phyloP scores from a whole-genome alignment of 1,139 yeast species.

The Suhomyces taliae region DNA sequence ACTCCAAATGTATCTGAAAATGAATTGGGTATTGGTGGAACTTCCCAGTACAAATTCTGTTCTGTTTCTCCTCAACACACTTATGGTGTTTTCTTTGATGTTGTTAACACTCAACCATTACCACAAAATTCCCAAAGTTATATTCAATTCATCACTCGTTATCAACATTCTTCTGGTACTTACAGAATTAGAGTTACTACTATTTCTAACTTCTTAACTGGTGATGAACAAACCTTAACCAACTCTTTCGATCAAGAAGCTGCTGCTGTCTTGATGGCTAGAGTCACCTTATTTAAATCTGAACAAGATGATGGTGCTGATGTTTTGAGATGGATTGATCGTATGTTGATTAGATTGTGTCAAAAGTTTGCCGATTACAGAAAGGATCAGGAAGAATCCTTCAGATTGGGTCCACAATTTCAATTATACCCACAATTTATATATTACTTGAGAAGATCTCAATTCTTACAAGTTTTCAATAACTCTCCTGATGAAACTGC shows the following conservation, averaged over 20 bases:
- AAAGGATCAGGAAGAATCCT: constrained; percentile 48
- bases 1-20: constrained; percentile 82
- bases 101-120: constrained; percentile 54
- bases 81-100: constrained; percentile 85
- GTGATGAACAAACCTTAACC: constrained; percentile 50
- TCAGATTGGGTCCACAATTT: constrained; percentile 49
- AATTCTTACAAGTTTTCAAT: constrained; percentile 93
- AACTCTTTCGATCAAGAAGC: constrained; percentile 97
- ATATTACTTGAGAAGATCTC: constrained; percentile 94
- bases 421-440: constrained; percentile 86
- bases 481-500: constrained; percentile 99
- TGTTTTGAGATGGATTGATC: constrained; percentile 53
- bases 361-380: constrained; percentile 54
- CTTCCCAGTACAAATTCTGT: constrained; percentile 84
- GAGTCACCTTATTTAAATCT: constrained; percentile 88
- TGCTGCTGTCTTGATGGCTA: constrained; percentile 93
- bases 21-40: constrained; percentile 91
- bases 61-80: constrained; percentile 83
- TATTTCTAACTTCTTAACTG: constrained; percentile 61
- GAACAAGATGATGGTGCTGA: constrained; percentile 65
- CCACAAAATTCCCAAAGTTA: constrained; percentile 55
- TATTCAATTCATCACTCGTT: constrained; percentile 72
- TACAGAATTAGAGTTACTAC: constrained; percentile 92
- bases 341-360: constrained; percentile 51
- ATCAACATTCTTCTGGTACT: constrained; percentile 79